Evolutionary conservation across 2,329 filamentous ascomycete genomes (phyloP), one percentile per base, ranked within the genome.

Genomic region (Aspergillus cejpii): DNA sequence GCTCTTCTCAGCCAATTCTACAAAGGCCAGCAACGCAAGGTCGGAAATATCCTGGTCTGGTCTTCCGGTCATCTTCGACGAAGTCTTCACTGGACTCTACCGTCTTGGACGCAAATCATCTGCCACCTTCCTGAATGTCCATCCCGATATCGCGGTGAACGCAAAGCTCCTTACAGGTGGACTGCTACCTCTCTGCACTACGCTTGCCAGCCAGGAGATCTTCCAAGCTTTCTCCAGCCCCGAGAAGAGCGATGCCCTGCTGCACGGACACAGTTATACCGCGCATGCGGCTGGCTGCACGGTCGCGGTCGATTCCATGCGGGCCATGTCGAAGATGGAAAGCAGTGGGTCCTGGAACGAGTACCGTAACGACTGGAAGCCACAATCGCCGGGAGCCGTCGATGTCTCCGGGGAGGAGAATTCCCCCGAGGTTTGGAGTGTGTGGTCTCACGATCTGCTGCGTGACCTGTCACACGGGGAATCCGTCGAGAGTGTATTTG

Each of bases 231-330:
- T 94, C 59, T 69, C 78, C 10, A 82, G 83, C 41, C 72, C 78
- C 1, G 81, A 87, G 39, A 94, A 92, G 67, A 80, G 78, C 0
- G 85, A 91, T 53, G 87, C 87, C 0, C 67, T 94, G 4, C 70
- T 94, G 3, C 88, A 94, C 55, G 87, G 87, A 0, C 87, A 94
- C 61, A 91, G 85, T 62, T 94, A 94, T 66, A 94, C 87, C 0
- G 87, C 87, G 0, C 87, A 94, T 63, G 77, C 88, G 0, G 77
- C 92, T 1, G 88, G 87, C 0, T 94, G 87, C 55, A 79, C 84
- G 36, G 85, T 94, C 0, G 88, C 84, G 0, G 72, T 84, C n/a
- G 78, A 80, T 40, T 82, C 80, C 1, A 62, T 94, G 6, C 61
- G 66, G 6, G 73, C 74, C 29, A 78, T 91, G 74, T 62, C 71